Evolutionary conservation across 108 stramenopile genomes (phyloP).

Genomic region (Craspedostauros australis): DNA sequence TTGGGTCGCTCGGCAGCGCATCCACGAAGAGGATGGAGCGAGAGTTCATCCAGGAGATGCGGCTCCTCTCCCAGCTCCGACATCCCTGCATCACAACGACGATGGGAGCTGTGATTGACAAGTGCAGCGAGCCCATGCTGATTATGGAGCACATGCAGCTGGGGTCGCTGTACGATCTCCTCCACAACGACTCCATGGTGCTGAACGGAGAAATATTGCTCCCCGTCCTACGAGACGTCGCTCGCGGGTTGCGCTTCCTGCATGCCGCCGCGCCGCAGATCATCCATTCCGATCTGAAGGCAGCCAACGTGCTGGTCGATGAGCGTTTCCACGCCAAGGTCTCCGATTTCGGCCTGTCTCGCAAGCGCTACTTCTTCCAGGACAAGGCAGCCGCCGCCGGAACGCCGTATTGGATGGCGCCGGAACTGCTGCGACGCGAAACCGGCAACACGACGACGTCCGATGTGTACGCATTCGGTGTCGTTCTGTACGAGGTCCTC

Average conservation of each 20-base stretch:
- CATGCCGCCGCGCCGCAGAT: constrained; percentile 41
- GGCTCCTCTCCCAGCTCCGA: constrained; percentile 42
- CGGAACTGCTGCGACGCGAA: constrained; percentile 54
- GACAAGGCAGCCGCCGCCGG: constrained; percentile 40
- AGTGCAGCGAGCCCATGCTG: constrained; percentile 28
- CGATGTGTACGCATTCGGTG: constrained; percentile 57
- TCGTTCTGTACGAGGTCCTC: constrained; percentile 37
- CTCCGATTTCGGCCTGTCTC: constrained; percentile 38
- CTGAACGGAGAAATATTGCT: constrained; percentile 45
- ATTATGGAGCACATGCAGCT: constrained; percentile 61
- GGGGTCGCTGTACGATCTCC: constrained; percentile 46
- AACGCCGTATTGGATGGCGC: constrained; percentile 94
- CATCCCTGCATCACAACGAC: constrained; percentile 63
- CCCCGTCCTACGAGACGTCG: constrained; percentile 46
- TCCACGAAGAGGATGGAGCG: constrained; percentile 22
- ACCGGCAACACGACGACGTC: constrained; percentile 32
- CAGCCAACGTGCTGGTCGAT: constrained; percentile 40
- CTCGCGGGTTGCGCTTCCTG: constrained; percentile 45
- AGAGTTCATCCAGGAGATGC: constrained; percentile 53
- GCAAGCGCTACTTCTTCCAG: constrained; percentile 27
- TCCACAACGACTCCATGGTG: constrained; percentile 50
- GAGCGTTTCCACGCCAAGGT: constrained; percentile 33
- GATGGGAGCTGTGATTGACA: constrained; percentile 30
- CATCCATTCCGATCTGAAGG: constrained; percentile 48
- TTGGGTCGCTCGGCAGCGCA: no score